Evolutionary conservation across 2,329 filamentous ascomycete genomes (phyloP).

Genomic region (Macrophomina phaseolina): DNA sequence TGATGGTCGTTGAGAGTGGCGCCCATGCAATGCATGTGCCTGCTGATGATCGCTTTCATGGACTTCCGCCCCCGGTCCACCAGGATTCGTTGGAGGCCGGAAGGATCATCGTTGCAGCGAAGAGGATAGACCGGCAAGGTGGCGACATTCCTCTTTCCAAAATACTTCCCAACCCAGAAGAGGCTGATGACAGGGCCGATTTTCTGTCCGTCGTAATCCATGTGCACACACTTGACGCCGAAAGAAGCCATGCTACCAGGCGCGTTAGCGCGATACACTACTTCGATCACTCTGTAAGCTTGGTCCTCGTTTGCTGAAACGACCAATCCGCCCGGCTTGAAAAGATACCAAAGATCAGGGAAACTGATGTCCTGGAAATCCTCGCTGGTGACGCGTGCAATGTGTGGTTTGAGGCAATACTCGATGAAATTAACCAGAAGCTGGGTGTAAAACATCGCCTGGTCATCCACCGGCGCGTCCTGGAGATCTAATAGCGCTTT

Average conservation of each 20-base stretch:
- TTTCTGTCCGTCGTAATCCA: conserved; percentile 42
- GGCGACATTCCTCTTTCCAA: conserved; percentile 34
- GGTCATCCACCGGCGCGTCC: not conserved
- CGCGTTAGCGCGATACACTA: conserved; percentile 27
- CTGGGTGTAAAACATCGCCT: not conserved
- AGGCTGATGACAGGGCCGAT: conserved; percentile 36
- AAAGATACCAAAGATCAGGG: conserved; percentile 36
- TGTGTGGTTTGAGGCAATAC: not conserved
- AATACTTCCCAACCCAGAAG: conserved; percentile 36
- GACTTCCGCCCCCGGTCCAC: not conserved
- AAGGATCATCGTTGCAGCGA: conserved; percentile 12
- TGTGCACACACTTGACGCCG: conserved; percentile 30
- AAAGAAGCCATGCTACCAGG: not conserved
- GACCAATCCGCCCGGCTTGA: conserved; percentile 32
- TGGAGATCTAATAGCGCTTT: not conserved
- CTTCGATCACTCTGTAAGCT: conserved; percentile 33
- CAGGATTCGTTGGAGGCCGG: not conserved
- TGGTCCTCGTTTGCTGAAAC: conserved; percentile 32
- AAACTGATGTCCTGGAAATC: conserved; percentile 27
- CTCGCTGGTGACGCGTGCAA: not conserved
- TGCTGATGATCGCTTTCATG: not conserved
- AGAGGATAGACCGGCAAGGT: conserved; percentile 39
- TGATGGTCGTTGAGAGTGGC: not conserved
- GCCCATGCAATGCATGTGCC: conserved; percentile 6
- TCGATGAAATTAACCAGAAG: not conserved